Evolutionary conservation across 1,284 basidiomycete species (phyloP), one percentile per base, ranked within the genome.

Genomic region (Anthracocystis setariae): DNA sequence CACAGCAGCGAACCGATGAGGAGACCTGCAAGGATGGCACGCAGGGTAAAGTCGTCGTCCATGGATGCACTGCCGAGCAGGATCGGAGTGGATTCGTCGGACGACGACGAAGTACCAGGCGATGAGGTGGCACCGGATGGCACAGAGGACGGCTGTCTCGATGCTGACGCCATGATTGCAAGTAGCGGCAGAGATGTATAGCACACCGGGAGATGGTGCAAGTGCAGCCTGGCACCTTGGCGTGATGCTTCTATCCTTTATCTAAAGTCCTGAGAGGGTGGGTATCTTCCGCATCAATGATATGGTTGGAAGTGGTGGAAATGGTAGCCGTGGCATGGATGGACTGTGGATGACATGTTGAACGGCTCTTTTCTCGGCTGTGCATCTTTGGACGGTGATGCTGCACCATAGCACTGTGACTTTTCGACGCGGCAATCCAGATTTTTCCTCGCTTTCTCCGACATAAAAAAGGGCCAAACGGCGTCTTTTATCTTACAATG

Each of bases 1-100:
- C 89, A 90, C 55, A 92, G 84, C 18, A 91, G 83, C 69, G 88
- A 88, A n/a, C 90, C 90, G 40, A 91, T 90, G 24, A 87, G 74
- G 23, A 91, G 85, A 0, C 90, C 90, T 9, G 88, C 85, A 10
- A 85, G 43, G 10, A 89, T 85, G 10, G 89, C 87, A 17, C 86
- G 82, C 25, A 59, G 24, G 17, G 60, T 67, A 25, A 72, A 72
- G 48, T 72, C 68, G 29, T 71, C 59, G 15, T 59, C 56, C n/a
- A 21, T 37, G 3, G 27, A 15, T 21, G n/a, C 25, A n/a, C 23
- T 21, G 40, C 40, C 21, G 2, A 42, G 20, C 17, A 23, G 24
- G 12, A 29, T 35, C 13, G n/a, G 18, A 4, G 37, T 29, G 7
- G n/a, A 8, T 24, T 50, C 35, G 25, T 40, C 23, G 9, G 18